Conservation (phyloP, 805 yeast species). For the Tetrapisispora taiwanensis region DNA sequence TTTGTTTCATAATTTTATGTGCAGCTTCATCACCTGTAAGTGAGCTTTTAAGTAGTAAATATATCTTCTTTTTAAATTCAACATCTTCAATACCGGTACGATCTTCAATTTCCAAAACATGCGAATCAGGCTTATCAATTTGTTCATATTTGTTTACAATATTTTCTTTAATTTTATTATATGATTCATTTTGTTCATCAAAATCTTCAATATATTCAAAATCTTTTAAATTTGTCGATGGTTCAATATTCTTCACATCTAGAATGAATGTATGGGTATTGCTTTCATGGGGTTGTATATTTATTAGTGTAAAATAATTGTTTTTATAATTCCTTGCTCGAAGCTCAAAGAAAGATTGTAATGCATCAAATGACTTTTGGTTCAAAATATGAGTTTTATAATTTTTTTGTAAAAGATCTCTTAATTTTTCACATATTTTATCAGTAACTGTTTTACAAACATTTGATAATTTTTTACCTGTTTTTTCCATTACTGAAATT, state of each 20-base stretch:
- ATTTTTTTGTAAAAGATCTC: slow-evolving; percentile 41
- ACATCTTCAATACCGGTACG: slow-evolving; percentile 56
- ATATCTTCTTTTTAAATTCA: slow-evolving; percentile 65
- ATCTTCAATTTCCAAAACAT: slow-evolving; percentile 40
- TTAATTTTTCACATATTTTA: slow-evolving; percentile 47
- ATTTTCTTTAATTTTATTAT: slow-evolving; percentile 35
- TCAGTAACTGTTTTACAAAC: slow-evolving; percentile 37
- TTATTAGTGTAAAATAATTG: background rate
- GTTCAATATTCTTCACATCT: background rate
- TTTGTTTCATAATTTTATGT: slow-evolving; percentile 60
- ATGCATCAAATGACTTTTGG: slow-evolving; percentile 34
- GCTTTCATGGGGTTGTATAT: slow-evolving; percentile 27
- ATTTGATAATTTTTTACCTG: slow-evolving; percentile 43
- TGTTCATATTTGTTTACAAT: slow-evolving; percentile 12
- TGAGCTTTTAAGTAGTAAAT: slow-evolving; percentile 77
- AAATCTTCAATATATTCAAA: slow-evolving; percentile 45
- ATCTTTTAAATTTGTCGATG: slow-evolving; percentile 37
- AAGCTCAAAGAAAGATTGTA: slow-evolving; percentile 44
- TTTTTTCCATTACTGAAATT: slow-evolving; percentile 37
- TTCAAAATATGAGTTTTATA: slow-evolving; percentile 35
- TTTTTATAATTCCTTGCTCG: slow-evolving; percentile 37
- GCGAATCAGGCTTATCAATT: slow-evolving; percentile 8
- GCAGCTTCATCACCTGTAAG: slow-evolving; percentile 89
- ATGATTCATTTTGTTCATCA: slow-evolving; percentile 40
- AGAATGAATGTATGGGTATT: slow-evolving; percentile 5